Evolutionary conservation across 2,329 filamentous ascomycete genomes (phyloP), one percentile per base, ranked within the genome.

Genomic region (Sporothrix phasma): DNA sequence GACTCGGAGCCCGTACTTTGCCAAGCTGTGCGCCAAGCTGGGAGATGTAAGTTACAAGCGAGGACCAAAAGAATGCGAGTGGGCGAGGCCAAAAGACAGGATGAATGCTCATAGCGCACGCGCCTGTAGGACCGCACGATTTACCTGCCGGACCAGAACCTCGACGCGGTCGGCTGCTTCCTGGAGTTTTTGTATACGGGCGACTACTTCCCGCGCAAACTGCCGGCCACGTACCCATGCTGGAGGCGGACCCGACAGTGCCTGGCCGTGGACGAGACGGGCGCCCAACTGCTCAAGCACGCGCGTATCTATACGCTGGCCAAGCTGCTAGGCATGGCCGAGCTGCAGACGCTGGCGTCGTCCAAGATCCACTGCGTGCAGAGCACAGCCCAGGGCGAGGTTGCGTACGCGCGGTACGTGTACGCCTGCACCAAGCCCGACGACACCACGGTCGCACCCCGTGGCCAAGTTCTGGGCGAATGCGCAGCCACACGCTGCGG

Each of bases 381-480:
- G 72, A 90, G 88, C 51, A 95, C 89, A 0, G 90, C 91, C 41
- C 88, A 88, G 76, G 92, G 91, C 74, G 92, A 97, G 79, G 92
- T 97, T 72, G 85, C 87, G 29, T 97, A 96, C 75, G 92, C 92
- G 8, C 86, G 91, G 73, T 97, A 92, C 77, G 89, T 96, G 37
- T 96, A 96, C 79, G 85, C 84, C 66, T 85, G 90, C 76, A 94
- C 89, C 11, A 75, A 77, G 63, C 76, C 80, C 58, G 84, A 88
- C 66, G 90, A 96, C 75, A 78, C 76, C 13, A 84, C 84, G 2
- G 90, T 96, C 92, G 69, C 88, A 85, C 68, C 91, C 92, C 1
- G 86, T 96, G 60, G 91, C 90, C n/a, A 88, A 87, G 63, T 96
- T 95, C 79, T 96, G 92, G 92, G 91, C 91, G 5, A n/a, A 88